A percentile compares a stretch with the other conserved stretches of the same genome.
Evolutionary conservation across 2,329 filamentous ascomycete species (phyloP).

Genomic region (Colletotrichum sp.): DNA sequence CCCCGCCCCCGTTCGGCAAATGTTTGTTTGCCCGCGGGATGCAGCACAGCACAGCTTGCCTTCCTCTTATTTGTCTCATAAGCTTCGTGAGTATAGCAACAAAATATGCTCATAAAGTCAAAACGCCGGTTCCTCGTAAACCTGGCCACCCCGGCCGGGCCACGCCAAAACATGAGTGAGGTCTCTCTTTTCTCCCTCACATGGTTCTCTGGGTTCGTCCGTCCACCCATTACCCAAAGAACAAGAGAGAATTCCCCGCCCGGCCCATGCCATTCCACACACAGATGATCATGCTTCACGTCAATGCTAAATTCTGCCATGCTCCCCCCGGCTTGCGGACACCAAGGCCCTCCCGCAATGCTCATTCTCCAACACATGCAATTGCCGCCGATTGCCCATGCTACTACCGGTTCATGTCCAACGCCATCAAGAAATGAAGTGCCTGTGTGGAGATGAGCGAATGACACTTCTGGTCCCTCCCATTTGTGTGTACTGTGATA

Average conservation of each 20-base stretch:
- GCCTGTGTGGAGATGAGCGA: not conserved
- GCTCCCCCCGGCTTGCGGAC: not conserved
- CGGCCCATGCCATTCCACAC: conserved; percentile 2
- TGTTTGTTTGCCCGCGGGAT: not conserved
- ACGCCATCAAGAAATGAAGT: not conserved
- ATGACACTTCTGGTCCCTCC: not conserved
- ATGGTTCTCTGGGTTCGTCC: not conserved
- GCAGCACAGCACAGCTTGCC: not conserved
- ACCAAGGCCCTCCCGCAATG: not conserved
- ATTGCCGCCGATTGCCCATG: not conserved
- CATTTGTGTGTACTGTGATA: not conserved
- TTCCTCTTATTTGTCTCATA: not conserved
- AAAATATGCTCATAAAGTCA: not conserved
- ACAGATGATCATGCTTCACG: not conserved
- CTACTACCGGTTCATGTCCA: not conserved
- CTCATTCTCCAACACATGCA: not conserved
- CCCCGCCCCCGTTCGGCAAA: not conserved
- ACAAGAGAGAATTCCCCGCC: not conserved
- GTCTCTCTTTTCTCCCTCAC: not conserved
- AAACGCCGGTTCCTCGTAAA: not conserved
- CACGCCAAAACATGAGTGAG: not conserved
- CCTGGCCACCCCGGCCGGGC: not conserved
- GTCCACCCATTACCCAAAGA: not conserved
- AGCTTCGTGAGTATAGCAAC: not conserved
- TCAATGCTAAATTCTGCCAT: conserved; percentile 9